These are phyloP conservation scores for Theobroma grandiflorum DNA, from an alignment of 441 rosid species.

Conservation along the genomic window DNA sequence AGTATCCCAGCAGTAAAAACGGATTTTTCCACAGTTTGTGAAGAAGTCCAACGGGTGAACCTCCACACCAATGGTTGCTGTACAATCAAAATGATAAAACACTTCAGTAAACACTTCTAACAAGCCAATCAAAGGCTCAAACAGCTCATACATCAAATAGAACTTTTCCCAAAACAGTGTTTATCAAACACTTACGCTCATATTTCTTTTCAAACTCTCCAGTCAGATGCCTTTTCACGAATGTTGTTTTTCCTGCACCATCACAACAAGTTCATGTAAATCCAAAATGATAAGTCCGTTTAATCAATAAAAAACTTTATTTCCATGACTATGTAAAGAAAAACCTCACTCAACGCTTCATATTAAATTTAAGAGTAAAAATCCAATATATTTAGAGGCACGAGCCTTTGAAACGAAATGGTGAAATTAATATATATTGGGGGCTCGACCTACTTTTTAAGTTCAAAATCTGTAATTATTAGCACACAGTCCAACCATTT, in stretches of 20 bases:
- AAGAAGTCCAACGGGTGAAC: slow-evolving; percentile 79
- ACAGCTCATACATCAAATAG: not conserved
- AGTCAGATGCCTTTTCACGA: slow-evolving; percentile 72
- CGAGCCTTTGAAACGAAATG: not conserved
- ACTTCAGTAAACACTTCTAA: not conserved
- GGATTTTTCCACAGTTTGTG: slow-evolving; percentile 69
- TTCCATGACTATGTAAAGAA: not conserved
- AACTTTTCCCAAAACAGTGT: not conserved
- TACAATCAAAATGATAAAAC: not conserved
- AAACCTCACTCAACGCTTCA: too few species aligned
- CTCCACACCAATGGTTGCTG: slow-evolving; percentile 84
- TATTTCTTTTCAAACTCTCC: slow-evolving; percentile 85
- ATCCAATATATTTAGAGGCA: not conserved
- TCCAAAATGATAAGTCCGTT: not conserved
- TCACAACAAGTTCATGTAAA: not conserved
- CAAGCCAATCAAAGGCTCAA: not conserved
- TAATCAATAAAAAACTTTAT: too few species aligned
- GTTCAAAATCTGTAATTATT: not conserved
- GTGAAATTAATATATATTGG: too few species aligned
- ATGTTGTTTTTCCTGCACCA: slow-evolving; percentile 62
- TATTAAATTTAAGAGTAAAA: not conserved
- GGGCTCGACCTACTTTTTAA: not conserved
- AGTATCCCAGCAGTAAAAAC: slow-evolving; percentile 81
- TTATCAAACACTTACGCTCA: slow-evolving; percentile 56
- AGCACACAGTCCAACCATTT: not conserved